Conservation (phyloP, 2,329 filamentous ascomycete genomes). For the Botrytis cinerea region DNA sequence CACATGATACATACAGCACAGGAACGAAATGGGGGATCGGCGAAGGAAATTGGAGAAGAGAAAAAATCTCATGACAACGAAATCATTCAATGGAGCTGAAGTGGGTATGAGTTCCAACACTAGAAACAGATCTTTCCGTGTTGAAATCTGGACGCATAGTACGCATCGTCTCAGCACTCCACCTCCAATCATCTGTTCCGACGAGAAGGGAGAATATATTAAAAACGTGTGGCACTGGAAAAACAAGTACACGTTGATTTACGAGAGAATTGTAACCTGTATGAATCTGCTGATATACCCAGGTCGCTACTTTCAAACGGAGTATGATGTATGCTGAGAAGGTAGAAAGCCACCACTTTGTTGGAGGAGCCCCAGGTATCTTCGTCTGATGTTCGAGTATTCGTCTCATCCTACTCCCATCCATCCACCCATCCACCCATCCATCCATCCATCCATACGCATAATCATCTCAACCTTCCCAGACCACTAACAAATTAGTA, state of each 20-base stretch:
- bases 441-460: neutral
- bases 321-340: neutral
- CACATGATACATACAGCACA: neutral
- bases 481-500: neutral
- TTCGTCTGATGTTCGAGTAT: neutral
- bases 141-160: neutral
- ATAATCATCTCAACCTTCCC: neutral
- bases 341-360: conserved; percentile 3
- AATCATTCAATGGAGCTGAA: conserved; percentile 7
- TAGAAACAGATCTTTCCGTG: conserved; percentile 2
- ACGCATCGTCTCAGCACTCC: neutral
- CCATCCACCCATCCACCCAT: too few relatives aligned
- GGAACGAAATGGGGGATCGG: conserved; percentile 3
- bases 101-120: neutral
- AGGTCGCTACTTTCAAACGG: too few relatives aligned
- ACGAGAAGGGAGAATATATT: neutral
- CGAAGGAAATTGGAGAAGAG: neutral
- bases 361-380: neutral
- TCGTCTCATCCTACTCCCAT: neutral
- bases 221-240: conserved; percentile 2
- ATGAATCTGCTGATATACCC: neutral
- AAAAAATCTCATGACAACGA: neutral
- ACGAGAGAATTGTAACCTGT: neutral
- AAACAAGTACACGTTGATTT: neutral
- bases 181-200: neutral